phyloP scores from a whole-genome alignment of 768 basidiomycete genomes.

The Collybiopsis confluens region DNA sequence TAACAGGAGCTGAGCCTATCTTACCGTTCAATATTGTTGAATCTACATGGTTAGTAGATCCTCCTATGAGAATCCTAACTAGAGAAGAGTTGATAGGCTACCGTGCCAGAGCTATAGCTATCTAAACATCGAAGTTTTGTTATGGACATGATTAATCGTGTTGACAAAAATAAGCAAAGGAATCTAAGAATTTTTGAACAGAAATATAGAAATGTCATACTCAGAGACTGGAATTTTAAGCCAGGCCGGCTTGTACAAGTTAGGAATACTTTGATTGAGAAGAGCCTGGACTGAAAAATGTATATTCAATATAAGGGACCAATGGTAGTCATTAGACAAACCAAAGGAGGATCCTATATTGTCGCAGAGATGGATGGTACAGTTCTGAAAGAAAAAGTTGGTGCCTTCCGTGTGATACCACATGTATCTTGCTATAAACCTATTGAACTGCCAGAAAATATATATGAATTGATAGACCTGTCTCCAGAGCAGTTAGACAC shows the following conservation, averaged over 20 bases:
- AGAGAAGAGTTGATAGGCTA: too few species aligned
- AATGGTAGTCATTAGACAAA: slow-evolving; percentile 14
- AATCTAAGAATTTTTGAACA: too few species aligned
- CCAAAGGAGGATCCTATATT: slow-evolving; percentile 8
- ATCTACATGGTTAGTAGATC: slow-evolving; percentile 8
- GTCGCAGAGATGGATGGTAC: slow-evolving; percentile 10
- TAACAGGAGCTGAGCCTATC: background rate
- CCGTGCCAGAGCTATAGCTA: too few species aligned
- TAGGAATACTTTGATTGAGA: slow-evolving; percentile 17
- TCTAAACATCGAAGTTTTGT: too few species aligned
- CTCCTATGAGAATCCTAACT: too few species aligned
- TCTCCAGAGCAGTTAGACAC: too few species aligned
- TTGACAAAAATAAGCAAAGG: too few species aligned
- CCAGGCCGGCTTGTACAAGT: slow-evolving; percentile 14
- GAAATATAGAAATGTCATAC: slow-evolving; percentile 14
- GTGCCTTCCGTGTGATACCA: slow-evolving; percentile 5
- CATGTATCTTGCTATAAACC: background rate
- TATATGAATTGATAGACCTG: too few species aligned
- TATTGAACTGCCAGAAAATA: too few species aligned
- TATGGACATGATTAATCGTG: too few species aligned
- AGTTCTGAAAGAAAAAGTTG: background rate
- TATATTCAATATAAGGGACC: slow-evolving; percentile 19
- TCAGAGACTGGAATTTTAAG: slow-evolving; percentile 16
- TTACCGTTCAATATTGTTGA: background rate
- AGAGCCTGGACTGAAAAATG: slow-evolving; percentile 14